These are phyloP conservation scores for Saccharomycopsis javanensis DNA, from an alignment of 805 yeast species.

Conservation along the genomic window DNA sequence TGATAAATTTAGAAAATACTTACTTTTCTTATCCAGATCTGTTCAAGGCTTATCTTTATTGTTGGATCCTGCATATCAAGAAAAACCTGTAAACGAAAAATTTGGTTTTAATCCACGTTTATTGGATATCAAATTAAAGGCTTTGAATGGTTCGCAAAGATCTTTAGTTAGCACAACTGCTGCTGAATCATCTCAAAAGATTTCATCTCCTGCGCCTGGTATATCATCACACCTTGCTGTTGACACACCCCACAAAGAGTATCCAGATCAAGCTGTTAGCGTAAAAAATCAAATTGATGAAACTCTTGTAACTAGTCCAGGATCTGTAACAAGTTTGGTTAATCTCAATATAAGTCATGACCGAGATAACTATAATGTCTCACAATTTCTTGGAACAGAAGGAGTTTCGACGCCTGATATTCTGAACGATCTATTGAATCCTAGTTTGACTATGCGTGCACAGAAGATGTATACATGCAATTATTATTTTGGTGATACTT, in stretches of 20 bases:
- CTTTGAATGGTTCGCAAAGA: conserved; percentile 14
- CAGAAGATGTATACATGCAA: conserved; percentile 53
- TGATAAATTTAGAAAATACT: conserved; percentile 46
- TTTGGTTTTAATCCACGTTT: conserved; percentile 11
- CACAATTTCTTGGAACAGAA: background rate
- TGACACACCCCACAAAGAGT: background rate
- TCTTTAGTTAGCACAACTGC: background rate
- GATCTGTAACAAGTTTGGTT: conserved; percentile 5
- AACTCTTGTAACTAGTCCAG: background rate
- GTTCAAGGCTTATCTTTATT: conserved; percentile 63
- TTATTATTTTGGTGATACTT: conserved; percentile 52
- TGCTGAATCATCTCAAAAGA: conserved; percentile 1
- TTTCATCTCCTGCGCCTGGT: background rate
- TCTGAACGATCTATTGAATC: conserved; percentile 35
- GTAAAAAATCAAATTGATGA: background rate
- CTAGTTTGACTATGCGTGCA: conserved; percentile 48
- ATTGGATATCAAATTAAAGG: conserved; percentile 11
- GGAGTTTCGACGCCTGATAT: conserved; percentile 27
- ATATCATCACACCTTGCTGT: background rate
- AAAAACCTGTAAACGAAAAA: conserved; percentile 22
- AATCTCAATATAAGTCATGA: conserved; percentile 1
- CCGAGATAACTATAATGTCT: background rate
- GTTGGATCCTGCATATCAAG: conserved; percentile 62
- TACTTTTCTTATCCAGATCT: conserved; percentile 48
- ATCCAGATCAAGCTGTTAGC: background rate